A percentile compares a stretch with the other conserved stretches of the same genome.
These are phyloP conservation scores for Arthrobotrys entomopaga DNA, from an alignment of 2,329 filamentous ascomycete species.

Conservation along the genomic window DNA sequence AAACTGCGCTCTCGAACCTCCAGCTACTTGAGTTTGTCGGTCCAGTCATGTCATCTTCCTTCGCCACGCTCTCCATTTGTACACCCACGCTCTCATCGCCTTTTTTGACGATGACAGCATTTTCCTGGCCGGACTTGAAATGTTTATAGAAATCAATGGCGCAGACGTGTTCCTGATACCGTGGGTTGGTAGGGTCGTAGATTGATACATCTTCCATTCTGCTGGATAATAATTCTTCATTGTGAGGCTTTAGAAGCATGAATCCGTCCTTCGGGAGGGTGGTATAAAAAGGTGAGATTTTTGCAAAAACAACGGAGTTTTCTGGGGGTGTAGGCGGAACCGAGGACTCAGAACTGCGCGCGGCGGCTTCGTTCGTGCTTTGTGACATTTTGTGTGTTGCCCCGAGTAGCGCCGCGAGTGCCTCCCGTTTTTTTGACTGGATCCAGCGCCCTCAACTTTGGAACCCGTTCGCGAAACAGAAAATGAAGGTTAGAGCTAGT, in stretches of 20 bases:
- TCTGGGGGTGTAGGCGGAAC: neutral
- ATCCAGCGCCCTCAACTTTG: too few relatives aligned
- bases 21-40: neutral
- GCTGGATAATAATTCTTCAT: conserved; percentile 1
- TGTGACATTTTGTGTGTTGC: conserved; percentile 25
- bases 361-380: too few relatives aligned
- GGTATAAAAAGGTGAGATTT: neutral
- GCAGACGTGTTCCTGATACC: conserved; percentile 45
- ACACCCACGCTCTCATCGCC: neutral
- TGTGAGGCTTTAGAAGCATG: neutral
- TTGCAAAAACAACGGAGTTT: neutral
- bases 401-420: neutral
- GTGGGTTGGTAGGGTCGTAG: neutral
- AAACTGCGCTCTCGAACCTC: conserved; percentile 38
- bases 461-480: too few relatives aligned
- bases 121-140: conserved; percentile 14
- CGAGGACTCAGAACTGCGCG: too few relatives aligned
- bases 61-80: conserved; percentile 1
- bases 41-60: neutral
- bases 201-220: neutral
- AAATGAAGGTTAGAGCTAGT: too few relatives aligned
- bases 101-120: conserved; percentile 12
- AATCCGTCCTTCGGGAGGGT: conserved; percentile 3
- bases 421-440: too few relatives aligned
- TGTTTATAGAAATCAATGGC: conserved; percentile 44